phyloP scores from a whole-genome alignment of 2,329 filamentous ascomycete genomes.

The Aureobasidium sp. region DNA sequence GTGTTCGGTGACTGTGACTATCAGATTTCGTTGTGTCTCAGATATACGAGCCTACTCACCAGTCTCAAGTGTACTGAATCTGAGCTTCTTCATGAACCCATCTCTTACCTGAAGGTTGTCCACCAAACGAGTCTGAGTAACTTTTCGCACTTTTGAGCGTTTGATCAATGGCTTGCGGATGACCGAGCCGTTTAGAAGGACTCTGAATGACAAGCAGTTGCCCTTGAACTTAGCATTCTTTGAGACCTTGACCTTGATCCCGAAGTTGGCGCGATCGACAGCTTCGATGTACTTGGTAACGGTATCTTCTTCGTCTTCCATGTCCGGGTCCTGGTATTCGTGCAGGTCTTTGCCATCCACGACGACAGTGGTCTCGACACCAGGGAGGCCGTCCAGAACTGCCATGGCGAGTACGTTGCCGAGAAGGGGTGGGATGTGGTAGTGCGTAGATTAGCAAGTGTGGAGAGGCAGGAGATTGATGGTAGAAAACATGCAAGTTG shows the following conservation, averaged over 20 bases:
- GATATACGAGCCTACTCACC: background rate
- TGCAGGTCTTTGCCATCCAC: constrained; percentile 17
- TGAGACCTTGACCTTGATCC: constrained; percentile 13
- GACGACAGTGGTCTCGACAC: constrained; percentile 18
- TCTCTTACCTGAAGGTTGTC: background rate
- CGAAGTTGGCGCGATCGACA: constrained; percentile 17
- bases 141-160: no score
- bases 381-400: constrained; percentile 16
- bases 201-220: constrained; percentile 13
- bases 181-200: background rate
- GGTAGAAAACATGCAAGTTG: no score
- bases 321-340: constrained; percentile 18
- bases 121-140: no score
- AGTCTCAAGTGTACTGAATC: background rate
- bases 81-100: background rate
- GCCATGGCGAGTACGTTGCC: constrained; percentile 16
- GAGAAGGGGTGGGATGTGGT: background rate
- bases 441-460: no score
- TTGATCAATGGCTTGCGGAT: no score
- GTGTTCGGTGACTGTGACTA: background rate
- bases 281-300: constrained; percentile 21
- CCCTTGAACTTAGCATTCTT: constrained; percentile 10
- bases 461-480: no score
- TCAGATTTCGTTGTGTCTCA: background rate
- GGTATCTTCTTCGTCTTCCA: constrained; percentile 10